Percentiles rank a stretch among this genome's conserved stretches.
Evolutionary conservation across 225 moss, liverwort and hornwort species (phyloP).

Genomic region (Straminergon stramineum): DNA sequence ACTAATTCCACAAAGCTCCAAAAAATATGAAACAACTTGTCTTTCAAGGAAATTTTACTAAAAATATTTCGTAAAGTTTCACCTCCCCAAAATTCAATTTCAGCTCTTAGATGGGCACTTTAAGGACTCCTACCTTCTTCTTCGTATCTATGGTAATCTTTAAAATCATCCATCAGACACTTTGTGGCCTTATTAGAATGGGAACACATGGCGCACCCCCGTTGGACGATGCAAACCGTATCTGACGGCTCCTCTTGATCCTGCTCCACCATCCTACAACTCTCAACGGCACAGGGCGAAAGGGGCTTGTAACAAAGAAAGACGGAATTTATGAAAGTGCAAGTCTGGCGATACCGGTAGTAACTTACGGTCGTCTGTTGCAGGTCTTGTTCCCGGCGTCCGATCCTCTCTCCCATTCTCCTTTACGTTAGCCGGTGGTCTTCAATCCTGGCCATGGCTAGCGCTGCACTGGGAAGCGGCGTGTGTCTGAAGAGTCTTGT

Average conservation of each 20-base stretch:
- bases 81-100: too few relatives aligned
- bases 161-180: too few relatives aligned
- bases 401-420: background rate
- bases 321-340: background rate
- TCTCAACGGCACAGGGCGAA: background rate
- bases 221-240: background rate
- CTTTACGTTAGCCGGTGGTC: background rate
- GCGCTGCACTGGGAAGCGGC: background rate
- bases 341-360: background rate
- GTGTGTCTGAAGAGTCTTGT: background rate
- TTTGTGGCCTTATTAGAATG: too few relatives aligned
- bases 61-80: too few relatives aligned
- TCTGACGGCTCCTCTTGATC: background rate
- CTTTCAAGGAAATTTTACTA: too few relatives aligned
- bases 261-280: background rate
- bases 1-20: too few relatives aligned
- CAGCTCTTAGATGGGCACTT: too few relatives aligned
- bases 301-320: background rate
- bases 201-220: too few relatives aligned
- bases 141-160: too few relatives aligned
- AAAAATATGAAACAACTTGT: too few relatives aligned
- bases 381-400: background rate
- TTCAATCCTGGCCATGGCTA: slow-evolving; percentile 6
- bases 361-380: background rate
- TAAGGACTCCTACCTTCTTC: too few relatives aligned